phyloP scores from a whole-genome alignment of 2,329 filamentous ascomycete genomes.

The Alternaria sp. region DNA sequence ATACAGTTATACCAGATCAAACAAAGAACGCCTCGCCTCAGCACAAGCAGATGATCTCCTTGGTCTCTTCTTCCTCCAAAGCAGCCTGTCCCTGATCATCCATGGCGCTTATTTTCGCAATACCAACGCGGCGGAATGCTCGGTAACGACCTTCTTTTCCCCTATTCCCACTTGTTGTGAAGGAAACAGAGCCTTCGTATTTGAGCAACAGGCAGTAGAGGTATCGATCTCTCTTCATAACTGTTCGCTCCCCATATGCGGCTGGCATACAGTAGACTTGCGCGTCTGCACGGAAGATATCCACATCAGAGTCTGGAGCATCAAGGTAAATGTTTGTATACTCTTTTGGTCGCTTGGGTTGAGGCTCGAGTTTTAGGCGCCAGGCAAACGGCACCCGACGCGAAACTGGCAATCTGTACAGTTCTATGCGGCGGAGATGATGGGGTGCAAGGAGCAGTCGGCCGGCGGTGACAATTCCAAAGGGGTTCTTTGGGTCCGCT shows the following conservation, averaged over 20 bases:
- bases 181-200: background rate
- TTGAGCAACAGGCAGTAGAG: conserved; percentile 17
- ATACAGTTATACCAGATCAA: no score
- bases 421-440: conserved; percentile 9
- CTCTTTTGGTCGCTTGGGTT: background rate
- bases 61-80: background rate
- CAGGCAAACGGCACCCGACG: background rate
- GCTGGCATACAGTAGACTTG: conserved; percentile 21
- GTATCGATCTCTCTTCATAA: background rate
- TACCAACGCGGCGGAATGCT: conserved; percentile 4
- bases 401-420: background rate
- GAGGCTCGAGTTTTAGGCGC: background rate
- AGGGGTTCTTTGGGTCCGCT: conserved; percentile 72
- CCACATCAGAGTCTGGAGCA: conserved; percentile 11
- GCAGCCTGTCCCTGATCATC: background rate
- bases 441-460: conserved; percentile 10
- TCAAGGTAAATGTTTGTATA: conserved; percentile 8
- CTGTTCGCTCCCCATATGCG: conserved; percentile 10
- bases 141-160: background rate
- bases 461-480: conserved; percentile 11
- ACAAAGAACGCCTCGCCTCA: background rate
- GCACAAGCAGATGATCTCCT: conserved; percentile 1
- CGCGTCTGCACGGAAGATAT: conserved; percentile 8
- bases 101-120: background rate
- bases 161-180: background rate